These are phyloP conservation scores for Turnera subulata DNA, from an alignment of 345 rosid species.

Conservation along the genomic window DNA sequence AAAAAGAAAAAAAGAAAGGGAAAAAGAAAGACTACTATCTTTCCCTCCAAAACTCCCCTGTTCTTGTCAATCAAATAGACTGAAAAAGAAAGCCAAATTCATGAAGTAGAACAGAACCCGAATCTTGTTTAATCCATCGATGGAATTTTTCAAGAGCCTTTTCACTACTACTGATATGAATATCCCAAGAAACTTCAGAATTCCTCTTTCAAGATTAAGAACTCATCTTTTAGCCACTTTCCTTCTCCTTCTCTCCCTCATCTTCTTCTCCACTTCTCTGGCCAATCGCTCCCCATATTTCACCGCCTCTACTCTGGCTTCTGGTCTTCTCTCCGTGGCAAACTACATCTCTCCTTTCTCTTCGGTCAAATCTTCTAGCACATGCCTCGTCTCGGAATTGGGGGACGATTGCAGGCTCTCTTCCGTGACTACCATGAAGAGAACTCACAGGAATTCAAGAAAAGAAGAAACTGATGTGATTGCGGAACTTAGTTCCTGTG, in stretches of 20 bases:
- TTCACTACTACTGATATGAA: conserved; percentile 5
- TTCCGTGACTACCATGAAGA: conserved; percentile 31
- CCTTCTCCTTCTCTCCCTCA: conserved; percentile 41
- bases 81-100: no score
- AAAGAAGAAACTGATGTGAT: conserved; percentile 20
- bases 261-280: conserved; percentile 48
- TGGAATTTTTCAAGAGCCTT: conserved; percentile 21
- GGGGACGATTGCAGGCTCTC: conserved; percentile 44
- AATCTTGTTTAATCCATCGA: no score
- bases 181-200: conserved; percentile 20
- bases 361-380: conserved; percentile 36
- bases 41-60: no score
- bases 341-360: conserved; percentile 44
- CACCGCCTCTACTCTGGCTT: conserved; percentile 38
- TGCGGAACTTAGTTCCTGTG: conserved; percentile 46
- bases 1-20: no score
- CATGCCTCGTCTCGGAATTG: conserved; percentile 36
- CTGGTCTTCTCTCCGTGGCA: conserved; percentile 48
- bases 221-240: conserved; percentile 34
- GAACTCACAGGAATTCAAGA: conserved; percentile 17
- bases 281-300: conserved; percentile 25
- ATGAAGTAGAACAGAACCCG: no score
- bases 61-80: no score
- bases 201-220: conserved; percentile 24
- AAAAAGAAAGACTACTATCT: no score